Evolutionary conservation across 768 basidiomycete genomes (phyloP).

Genomic region (Boletellus ananas): DNA sequence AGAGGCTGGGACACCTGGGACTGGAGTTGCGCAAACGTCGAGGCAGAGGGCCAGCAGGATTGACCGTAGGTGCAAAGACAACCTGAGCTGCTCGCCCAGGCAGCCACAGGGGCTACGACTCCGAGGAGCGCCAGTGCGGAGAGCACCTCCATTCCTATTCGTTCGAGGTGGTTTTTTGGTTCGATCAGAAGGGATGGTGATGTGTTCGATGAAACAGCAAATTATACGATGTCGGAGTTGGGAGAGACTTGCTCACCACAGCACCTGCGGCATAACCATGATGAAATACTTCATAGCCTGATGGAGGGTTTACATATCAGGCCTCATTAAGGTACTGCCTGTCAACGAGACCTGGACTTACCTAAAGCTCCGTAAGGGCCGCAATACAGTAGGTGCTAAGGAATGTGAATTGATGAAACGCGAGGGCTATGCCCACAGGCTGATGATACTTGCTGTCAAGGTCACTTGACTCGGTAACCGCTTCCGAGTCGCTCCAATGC

Average conservation of each 20-base stretch:
- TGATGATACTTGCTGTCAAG: neutral
- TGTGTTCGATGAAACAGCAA: too few relatives aligned
- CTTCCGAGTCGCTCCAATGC: neutral
- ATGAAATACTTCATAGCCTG: too few relatives aligned
- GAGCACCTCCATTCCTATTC: neutral
- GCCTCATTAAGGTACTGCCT: neutral
- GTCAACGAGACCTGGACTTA: too few relatives aligned
- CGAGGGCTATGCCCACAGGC: neutral
- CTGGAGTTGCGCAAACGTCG: conserved; percentile 12
- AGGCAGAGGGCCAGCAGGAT: conserved; percentile 16
- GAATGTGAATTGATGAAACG: neutral
- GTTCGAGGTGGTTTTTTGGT: too few relatives aligned
- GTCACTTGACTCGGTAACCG: neutral
- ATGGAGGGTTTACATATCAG: neutral
- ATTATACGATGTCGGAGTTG: too few relatives aligned
- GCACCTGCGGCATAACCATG: too few relatives aligned
- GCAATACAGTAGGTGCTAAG: too few relatives aligned
- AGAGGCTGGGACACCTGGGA: conserved; percentile 14
- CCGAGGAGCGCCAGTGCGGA: neutral
- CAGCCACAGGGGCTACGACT: neutral
- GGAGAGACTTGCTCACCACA: too few relatives aligned
- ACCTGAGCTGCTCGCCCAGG: neutral
- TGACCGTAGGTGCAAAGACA: conserved; percentile 17
- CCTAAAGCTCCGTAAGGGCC: too few relatives aligned
- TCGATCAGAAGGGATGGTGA: too few relatives aligned